phyloP scores from a whole-genome alignment of 371 early-diverging fungal genomes.

The Mortierella polycephala region DNA sequence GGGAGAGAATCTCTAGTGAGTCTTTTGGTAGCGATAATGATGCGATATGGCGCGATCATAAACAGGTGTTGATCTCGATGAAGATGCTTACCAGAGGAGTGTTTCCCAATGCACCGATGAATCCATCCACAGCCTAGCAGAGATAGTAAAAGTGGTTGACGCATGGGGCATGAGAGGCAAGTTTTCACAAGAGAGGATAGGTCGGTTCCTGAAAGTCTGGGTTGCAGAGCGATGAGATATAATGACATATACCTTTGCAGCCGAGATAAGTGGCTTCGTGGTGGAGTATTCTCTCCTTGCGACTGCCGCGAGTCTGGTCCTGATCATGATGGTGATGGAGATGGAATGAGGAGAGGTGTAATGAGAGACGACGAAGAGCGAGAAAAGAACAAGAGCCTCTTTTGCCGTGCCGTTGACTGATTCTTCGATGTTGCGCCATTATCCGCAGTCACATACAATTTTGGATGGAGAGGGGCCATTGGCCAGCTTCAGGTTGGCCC shows the following conservation, averaged over 20 bases:
- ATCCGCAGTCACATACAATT: neutral
- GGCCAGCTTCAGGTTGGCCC: neutral
- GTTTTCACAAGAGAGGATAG: neutral
- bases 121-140: constrained; percentile 66
- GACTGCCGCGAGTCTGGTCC: constrained; percentile 49
- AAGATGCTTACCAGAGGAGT: constrained; percentile 83
- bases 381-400: constrained; percentile 1
- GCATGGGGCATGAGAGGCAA: neutral
- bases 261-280: constrained; percentile 56
- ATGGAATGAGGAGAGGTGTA: neutral
- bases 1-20: neutral
- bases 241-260: constrained; percentile 32
- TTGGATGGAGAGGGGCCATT: neutral
- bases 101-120: constrained; percentile 94
- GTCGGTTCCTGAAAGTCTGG: neutral
- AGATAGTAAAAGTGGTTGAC: neutral
- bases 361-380: neutral
- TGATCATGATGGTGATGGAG: constrained; percentile 27
- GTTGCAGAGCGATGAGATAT: neutral
- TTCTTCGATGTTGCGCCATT: neutral
- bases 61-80: neutral
- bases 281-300: constrained; percentile 60
- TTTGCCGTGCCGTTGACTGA: neutral
- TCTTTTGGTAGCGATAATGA: constrained; percentile 1
- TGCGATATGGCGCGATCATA: constrained; percentile 8